Base-by-base conservation (phyloP, 2,329 filamentous ascomycete genomes). In the Dothiorella sarmentorum region DNA sequence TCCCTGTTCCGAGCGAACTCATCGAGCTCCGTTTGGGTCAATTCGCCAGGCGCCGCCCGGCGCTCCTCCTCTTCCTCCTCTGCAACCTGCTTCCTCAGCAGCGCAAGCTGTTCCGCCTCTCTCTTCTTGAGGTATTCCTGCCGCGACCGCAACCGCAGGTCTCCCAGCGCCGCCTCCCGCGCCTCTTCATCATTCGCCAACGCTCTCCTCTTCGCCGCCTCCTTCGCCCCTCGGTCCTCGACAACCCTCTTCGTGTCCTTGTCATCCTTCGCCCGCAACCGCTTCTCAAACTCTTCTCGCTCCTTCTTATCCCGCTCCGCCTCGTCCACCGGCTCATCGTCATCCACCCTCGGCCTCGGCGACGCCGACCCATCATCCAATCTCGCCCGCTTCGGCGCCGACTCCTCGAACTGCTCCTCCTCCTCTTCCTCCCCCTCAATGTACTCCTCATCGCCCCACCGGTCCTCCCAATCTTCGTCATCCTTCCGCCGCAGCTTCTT, bases 121-220 rank as follows among this genome's bases (percentile, higher is more conserved):
- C 94, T 84, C 78, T 99, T 97, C 73, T 91, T 91, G 27, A 99
- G 80, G 69, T 99, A 99, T 64, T 94, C 88, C 69, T 97, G 92
- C 61, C 94, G 85, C 3, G 92, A 96, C 29, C 91, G 84, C 68
- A 94, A 80, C 40, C 94, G 83, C 17, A 97, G 75, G 61, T 95
- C 91, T 2, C 87, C 85, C 70, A 96, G 81, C n/a, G 88, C 88
- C 7, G 86, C 85, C 62, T 80, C 81, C 59, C 88, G 81, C 6
- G 87, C 84, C 35, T 82, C 81, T 69, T 91, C 86, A 61, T 60
- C 61, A 10, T 88, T 85, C 10, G 85, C 86, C 60, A 89, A 72
- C 1, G 82, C 80, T 61, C 86, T 78, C 49, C 87, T 78, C 62
- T 86, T 80, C 1, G 82, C 83, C 7, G 83, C 79, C 15, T 83